Evolutionary conservation across 176 grass and related monocot species (phyloP), one percentile per base, ranked within the genome.

Genomic region (Zea luxurians): DNA sequence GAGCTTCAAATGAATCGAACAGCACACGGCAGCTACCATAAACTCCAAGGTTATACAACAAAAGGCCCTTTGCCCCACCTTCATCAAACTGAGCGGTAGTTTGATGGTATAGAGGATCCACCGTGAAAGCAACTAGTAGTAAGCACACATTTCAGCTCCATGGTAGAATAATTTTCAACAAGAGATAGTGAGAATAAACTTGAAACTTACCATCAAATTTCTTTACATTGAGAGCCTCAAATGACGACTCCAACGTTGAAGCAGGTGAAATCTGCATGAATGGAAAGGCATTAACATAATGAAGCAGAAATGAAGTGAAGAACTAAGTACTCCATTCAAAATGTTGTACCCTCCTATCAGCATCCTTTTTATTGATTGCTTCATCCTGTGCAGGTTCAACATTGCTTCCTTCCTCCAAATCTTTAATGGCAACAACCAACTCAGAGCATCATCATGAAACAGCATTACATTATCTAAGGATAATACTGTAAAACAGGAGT

Each of bases 31-130:
- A 98, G 20, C 78, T 84, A 45, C 87, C 91, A 71, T 94, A 98
- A 5, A 98, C 91, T 84, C 95, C 95, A 20, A 98, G 90, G 57
- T 98, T 98, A 58, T 94, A 86, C 75, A 94, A 90, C 64, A 98
- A 80, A 67, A 98, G 91, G 62, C 95, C 95, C 44, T 98, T 98
- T 7, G 91, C 95, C 8, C 95, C 95, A 68, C 95, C 95, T 92
- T 98, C 95, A 85, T 98, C 95, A 81, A 98, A 98, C 80, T 98
- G 89, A 58, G 91, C 95, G 7, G 95, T 92, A 48, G 95, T 94
- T 71, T 98, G 95, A 82, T 98, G 95, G 90, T 98, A 98, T 44
- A 98, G 67, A 70, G 95, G 95, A 79, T 98, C 95, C 71, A 94
- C 89, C 62, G 78, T 79, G 83, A 98, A 98, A 66, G 95, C 91